Conservation (phyloP, 2,329 filamentous ascomycete genomes). For the Aspergillus carbonarius region DNA sequence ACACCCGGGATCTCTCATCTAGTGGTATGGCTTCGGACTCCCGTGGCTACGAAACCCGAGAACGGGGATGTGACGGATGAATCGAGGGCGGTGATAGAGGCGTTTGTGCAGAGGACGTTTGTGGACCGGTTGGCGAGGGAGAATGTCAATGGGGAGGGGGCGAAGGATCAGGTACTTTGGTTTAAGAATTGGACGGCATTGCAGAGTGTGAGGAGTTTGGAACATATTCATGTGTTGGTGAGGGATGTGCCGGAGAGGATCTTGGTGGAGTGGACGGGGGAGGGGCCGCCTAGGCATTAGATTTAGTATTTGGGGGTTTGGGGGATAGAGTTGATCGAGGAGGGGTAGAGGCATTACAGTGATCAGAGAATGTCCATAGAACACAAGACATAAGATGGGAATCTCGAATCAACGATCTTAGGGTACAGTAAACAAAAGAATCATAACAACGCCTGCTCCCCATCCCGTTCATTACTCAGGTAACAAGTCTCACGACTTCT, state of each 20-base stretch:
- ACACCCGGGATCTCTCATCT: constrained; percentile 56
- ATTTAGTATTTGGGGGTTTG: constrained; percentile 39
- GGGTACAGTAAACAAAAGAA: not conserved
- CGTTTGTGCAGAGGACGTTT: constrained; percentile 53
- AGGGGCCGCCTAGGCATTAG: constrained; percentile 15
- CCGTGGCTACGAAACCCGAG: constrained; percentile 46
- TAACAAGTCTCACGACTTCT: constrained; percentile 48
- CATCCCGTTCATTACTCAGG: constrained; percentile 11
- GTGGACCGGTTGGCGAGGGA: constrained; percentile 42
- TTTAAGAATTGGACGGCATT: constrained; percentile 64
- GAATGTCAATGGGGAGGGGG: constrained; percentile 15
- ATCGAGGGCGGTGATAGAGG: constrained; percentile 49
- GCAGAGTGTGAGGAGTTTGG: constrained; percentile 60
- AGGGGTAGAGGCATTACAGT: not conserved
- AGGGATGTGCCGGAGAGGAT: constrained; percentile 48
- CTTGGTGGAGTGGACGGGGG: constrained; percentile 47
- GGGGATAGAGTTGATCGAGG: constrained; percentile 15
- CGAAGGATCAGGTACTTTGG: constrained; percentile 55
- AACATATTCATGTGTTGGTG: constrained; percentile 58
- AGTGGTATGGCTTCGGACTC: constrained; percentile 57
- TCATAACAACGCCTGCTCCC: constrained; percentile 14
- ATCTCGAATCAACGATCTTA: not conserved
- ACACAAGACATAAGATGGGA: not conserved
- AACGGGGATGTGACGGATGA: constrained; percentile 54
- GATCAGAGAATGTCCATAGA: not conserved